Percentiles rank a stretch among this genome's conserved stretches.
These are phyloP conservation scores for Sphaerulina musiva DNA, from an alignment of 2,329 filamentous ascomycete genomes.

Conservation along the genomic window DNA sequence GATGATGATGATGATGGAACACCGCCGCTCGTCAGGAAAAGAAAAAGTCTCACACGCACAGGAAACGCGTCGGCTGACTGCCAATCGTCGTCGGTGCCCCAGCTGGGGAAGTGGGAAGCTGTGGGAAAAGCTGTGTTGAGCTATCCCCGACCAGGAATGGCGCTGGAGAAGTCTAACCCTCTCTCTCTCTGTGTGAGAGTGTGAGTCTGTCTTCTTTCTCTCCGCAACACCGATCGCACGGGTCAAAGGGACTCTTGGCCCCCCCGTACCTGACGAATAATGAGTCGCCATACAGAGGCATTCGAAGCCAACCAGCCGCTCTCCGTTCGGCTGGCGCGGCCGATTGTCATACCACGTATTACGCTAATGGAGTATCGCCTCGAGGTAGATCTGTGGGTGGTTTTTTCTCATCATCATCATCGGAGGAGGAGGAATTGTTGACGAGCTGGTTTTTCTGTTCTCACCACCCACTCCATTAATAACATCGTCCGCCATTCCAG, in stretches of 20 bases:
- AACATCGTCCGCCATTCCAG: no score
- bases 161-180: not conserved
- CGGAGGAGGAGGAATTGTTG: no score
- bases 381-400: no score
- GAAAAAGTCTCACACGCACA: no score
- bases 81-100: constrained; percentile 8
- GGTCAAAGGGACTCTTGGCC: constrained; percentile 16
- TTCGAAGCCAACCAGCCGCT: constrained; percentile 14
- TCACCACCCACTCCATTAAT: no score
- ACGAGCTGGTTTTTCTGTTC: no score
- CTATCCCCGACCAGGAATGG: constrained; percentile 23
- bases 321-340: constrained; percentile 15
- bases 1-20: no score
- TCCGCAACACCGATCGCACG: constrained; percentile 16
- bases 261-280: constrained; percentile 12
- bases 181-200: no score
- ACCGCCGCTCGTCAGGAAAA: no score
- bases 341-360: not conserved
- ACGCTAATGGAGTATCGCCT: no score
- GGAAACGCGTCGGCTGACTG: constrained; percentile 12
- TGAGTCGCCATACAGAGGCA: not conserved
- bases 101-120: no score
- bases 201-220: not conserved
- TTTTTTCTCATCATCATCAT: no score
- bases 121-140: constrained; percentile 13